Percentiles rank a stretch among this genome's conserved stretches.
These are phyloP conservation scores for Boletellus ananiceps DNA, from an alignment of 768 basidiomycete species.

Conservation along the genomic window DNA sequence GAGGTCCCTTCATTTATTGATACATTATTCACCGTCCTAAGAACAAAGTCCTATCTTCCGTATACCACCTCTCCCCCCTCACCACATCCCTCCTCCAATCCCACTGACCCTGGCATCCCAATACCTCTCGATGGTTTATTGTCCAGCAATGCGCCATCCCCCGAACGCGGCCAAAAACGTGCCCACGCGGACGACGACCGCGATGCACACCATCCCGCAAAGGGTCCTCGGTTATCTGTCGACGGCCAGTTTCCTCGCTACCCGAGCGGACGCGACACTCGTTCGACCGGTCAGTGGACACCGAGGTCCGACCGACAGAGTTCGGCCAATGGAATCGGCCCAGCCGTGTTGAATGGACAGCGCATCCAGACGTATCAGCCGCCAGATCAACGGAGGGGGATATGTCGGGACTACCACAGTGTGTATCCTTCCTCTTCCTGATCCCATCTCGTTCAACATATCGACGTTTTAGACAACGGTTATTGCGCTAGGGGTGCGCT, in stretches of 20 bases:
- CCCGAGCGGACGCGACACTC: conserved; percentile 38
- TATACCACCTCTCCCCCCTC: conserved; percentile 49
- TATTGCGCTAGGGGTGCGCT: conserved; percentile 84
- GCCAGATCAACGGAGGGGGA: conserved; percentile 68
- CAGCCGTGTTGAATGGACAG: conserved; percentile 36
- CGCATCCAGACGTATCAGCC: conserved; percentile 60
- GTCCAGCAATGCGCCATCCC: conserved; percentile 40
- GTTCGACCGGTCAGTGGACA: conserved; percentile 41
- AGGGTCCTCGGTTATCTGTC: conserved; percentile 63
- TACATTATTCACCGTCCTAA: conserved; percentile 77
- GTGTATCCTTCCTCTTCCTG: conserved; percentile 32
- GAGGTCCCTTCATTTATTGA: conserved; percentile 78
- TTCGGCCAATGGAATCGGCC: conserved; percentile 23
- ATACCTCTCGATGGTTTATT: conserved; percentile 71
- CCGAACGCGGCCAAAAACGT: conserved; percentile 62
- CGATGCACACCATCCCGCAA: conserved; percentile 55
- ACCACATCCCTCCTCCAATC: conserved; percentile 32
- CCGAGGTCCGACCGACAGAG: conserved; percentile 31
- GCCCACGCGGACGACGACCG: conserved; percentile 57
- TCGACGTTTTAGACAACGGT: conserved; percentile 62
- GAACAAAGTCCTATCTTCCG: conserved; percentile 82
- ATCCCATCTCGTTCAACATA: conserved; percentile 7
- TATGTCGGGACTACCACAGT: conserved; percentile 94
- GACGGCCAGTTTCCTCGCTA: conserved; percentile 70
- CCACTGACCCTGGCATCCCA: conserved; percentile 64